phyloP scores from a whole-genome alignment of 169 alveolate genomes.

The Plasmodium knowlesi region DNA sequence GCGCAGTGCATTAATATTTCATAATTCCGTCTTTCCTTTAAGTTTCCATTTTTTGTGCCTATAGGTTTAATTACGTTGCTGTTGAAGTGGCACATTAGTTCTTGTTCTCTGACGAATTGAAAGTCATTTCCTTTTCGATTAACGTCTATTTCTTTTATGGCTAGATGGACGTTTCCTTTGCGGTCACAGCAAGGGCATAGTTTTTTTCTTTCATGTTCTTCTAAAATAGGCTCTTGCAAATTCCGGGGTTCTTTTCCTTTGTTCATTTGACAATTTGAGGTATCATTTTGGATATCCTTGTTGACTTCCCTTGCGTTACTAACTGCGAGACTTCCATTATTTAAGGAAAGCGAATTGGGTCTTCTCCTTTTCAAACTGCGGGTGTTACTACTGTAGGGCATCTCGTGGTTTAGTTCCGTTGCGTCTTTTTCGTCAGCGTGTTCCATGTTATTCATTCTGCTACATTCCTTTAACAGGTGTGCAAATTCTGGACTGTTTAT shows the following conservation, averaged over 20 bases:
- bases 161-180: conserved; percentile 47
- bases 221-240: neutral
- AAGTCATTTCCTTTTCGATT: conserved; percentile 60
- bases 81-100: conserved; percentile 82
- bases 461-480: conserved; percentile 7
- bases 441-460: neutral
- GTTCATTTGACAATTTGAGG: neutral
- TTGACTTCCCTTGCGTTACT: neutral
- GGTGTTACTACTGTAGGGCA: neutral
- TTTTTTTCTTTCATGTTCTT: conserved; percentile 6
- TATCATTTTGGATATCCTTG: neutral
- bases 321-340: neutral
- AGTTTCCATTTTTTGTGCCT: conserved; percentile 75
- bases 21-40: conserved; percentile 66
- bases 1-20: conserved; percentile 86
- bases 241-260: neutral
- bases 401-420: neutral
- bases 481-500: conserved; percentile 35
- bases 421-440: neutral
- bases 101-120: conserved; percentile 85
- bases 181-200: conserved; percentile 39
- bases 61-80: conserved; percentile 82
- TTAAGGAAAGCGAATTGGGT: neutral
- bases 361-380: neutral
- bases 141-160: conserved; percentile 71